Base-by-base conservation (phyloP, 768 basidiomycete genomes). In the Leucocoprinus birnbaumii region DNA sequence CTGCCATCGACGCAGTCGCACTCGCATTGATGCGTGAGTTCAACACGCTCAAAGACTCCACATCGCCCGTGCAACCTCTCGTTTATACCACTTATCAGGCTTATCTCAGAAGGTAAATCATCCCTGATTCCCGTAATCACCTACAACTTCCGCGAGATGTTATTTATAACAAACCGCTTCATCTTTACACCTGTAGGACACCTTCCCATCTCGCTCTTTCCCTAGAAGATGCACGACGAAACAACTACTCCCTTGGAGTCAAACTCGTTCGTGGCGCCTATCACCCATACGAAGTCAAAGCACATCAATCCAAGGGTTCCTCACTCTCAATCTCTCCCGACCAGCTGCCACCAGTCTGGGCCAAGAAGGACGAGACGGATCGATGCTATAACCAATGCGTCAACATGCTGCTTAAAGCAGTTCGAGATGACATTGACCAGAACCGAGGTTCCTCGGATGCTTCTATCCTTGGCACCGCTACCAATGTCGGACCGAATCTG, bases 211-310 rank as follows among this genome's bases (percentile, higher is more conserved):
- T 97, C 3, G 70, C 70, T 0, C 82, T 82, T 18, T 80, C 84
- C 35, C 71, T 95, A 43, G 70, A 69, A 13, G 86, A 90, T 48
- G 89, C 94, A 3, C 74, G 80, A 58, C 67, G 66, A 48, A 74
- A 85, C 58, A 76, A 80, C 35, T 96, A 91, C 65, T 76, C 88
- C 0, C 78, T 96, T 0, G 94, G 94, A 9, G 84, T 93, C 53
- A 98, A 97, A 69, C 86, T 98, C 46, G 94, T 97, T 26, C 84
- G 94, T 21, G 94, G 94, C 0, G 94, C 94, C 2, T 98, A 98
- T 68, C 91, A 94, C 63, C 77, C 83, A 0, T 81, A 89, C 55
- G 94, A 97, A 64, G 58, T 80, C 24, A 71, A 77, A 3, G 83
- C 83, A 1, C 77, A 84, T 57, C 59, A 62, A 11, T 61, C 70